Percentiles rank a stretch among this genome's conserved stretches.
Conservation (phyloP, 176 grass and related monocot genomes). For the Carex parvula region DNA sequence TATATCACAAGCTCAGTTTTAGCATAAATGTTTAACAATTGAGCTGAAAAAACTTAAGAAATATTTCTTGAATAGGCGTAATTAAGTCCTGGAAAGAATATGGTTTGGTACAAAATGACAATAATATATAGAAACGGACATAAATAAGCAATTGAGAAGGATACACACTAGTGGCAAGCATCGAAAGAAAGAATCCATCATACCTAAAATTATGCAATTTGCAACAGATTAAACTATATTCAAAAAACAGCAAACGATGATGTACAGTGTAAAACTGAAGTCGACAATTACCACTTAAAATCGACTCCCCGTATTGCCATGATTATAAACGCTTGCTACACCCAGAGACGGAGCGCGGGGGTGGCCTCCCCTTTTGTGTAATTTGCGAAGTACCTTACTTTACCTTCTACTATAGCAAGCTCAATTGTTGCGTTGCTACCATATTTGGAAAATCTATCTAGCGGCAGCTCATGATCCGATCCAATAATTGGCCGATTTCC, state of each 20-base stretch:
- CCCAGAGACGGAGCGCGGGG: too few species aligned
- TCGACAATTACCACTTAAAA: slow-evolving; percentile 52
- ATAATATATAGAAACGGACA: neutral
- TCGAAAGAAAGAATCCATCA: slow-evolving; percentile 95
- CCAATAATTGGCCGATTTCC: too few species aligned
- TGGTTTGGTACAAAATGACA: neutral
- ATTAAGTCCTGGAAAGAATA: neutral
- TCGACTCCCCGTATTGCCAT: slow-evolving; percentile 58
- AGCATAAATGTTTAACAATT: neutral
- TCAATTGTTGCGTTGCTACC: too few species aligned
- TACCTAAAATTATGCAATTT: slow-evolving; percentile 45
- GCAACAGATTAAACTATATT: neutral
- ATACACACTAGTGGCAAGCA: slow-evolving; percentile 98
- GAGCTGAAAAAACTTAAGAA: neutral
- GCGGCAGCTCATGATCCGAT: too few species aligned
- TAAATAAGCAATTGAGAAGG: neutral
- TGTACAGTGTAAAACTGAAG: neutral
- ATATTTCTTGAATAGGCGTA: neutral
- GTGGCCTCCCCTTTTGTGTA: too few species aligned
- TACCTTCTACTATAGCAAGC: too few species aligned
- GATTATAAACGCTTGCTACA: neutral
- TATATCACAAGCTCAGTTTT: slow-evolving; percentile 8
- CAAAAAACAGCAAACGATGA: neutral
- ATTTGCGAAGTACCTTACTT: too few species aligned
- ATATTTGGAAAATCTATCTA: too few species aligned